phyloP scores from a whole-genome alignment of 306 rosid genomes.

The Trichosanthes truncata region DNA sequence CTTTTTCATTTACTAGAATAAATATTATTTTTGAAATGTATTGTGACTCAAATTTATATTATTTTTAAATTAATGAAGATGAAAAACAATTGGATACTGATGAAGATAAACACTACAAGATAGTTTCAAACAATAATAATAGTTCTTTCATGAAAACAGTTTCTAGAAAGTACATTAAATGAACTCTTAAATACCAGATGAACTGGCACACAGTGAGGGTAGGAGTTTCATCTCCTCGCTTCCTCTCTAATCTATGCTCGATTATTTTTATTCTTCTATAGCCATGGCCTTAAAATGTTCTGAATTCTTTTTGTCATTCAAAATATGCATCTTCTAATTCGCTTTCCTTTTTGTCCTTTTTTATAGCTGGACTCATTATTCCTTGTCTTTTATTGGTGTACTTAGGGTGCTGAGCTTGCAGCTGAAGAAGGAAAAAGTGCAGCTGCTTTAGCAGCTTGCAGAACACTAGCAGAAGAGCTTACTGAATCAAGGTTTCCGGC shows the following conservation, averaged over 20 bases:
- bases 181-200: neutral
- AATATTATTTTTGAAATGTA: neutral
- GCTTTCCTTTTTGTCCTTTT: neutral
- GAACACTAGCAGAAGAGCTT: conserved; percentile 95
- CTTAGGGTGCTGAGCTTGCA: conserved; percentile 90
- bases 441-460: conserved; percentile 91
- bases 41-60: neutral
- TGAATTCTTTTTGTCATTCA: neutral
- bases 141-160: neutral
- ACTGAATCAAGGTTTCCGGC: conserved; percentile 91
- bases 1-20: neutral
- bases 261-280: neutral
- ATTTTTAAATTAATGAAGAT: neutral
- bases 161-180: neutral
- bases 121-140: neutral
- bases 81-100: neutral
- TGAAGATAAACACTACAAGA: neutral
- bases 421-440: conserved; percentile 90
- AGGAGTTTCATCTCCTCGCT: neutral
- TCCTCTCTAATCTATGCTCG: neutral
- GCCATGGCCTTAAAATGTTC: neutral
- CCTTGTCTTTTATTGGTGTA: conserved; percentile 19
- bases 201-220: neutral
- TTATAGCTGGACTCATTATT: neutral
- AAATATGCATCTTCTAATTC: neutral